Evolutionary conservation across 202 grass and related monocot species (phyloP), one percentile per base, ranked within the genome.

Genomic region (Hordeum pubiflorum): DNA sequence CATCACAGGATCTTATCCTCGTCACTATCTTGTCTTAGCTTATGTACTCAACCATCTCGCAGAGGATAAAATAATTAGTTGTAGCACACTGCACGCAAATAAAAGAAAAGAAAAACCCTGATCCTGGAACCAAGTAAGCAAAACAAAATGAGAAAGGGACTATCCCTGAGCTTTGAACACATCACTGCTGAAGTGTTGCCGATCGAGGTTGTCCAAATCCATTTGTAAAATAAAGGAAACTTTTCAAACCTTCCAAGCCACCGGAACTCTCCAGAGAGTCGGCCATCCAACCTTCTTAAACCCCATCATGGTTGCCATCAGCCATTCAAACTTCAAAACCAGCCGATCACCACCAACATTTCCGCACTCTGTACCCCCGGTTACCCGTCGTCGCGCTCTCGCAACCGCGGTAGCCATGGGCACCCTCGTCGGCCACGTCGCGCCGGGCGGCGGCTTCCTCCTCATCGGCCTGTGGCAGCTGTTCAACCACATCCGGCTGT

Each of bases 401-500:
- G 37, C 34, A 22, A 0, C 68, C 21, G 20, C 23, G 2, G 63
- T 10, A 5, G 72, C 65, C 36, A 97, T 97, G 94, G 94, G 94
- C 29, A 91, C 91, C 26, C 64, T 91, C 26, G 77, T 97, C 55
- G 94, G 91, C 40, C 94, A 97, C 41, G 94, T 97, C 58, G 91
- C 89, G 10, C 94, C 94, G 18, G 94, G 94, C 33, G 72, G 60
- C 13, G 89, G 91, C 6, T 97, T 97, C 89, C 76, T 97, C 0
- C 63, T 97, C 27, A 97, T 97, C 68, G 94, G 94, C 3, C 48
- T 97, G 62, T 93, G 91, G 89, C 94, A 97, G 57, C 86, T 97
- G 58, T 93, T 93, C 87, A 93, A 86, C 79, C 91, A 97, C 89
- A 86, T 58, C 72, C 87, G 84, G 43, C 82, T 97, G 7, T 93